Evolutionary conservation across 116 monocot genomes (phyloP).

Genomic region (Iris pallida): DNA sequence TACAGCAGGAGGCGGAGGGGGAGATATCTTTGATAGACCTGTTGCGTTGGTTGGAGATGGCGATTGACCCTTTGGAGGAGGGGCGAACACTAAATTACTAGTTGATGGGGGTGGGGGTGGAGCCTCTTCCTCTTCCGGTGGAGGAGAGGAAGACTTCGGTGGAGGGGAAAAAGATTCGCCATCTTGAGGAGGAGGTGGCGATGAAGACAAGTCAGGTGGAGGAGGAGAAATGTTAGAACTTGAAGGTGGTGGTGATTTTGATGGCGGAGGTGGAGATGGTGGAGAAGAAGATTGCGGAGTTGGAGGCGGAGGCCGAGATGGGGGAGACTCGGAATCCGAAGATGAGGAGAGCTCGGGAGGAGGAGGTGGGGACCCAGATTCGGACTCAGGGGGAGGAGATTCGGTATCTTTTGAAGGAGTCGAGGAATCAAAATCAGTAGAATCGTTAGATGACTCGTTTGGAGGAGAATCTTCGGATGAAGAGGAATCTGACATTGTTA

Average conservation of each 20-base stretch:
- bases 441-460: too few species aligned
- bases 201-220: background rate
- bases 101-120: background rate
- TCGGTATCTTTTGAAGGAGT: too few species aligned
- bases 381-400: background rate
- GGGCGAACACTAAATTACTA: too few species aligned
- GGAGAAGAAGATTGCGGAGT: slow-evolving; percentile 4
- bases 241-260: background rate
- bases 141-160: background rate
- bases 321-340: background rate
- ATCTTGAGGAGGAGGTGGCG: slow-evolving; percentile 1
- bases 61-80: too few species aligned
- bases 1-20: background rate
- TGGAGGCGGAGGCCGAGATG: background rate
- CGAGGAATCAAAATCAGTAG: too few species aligned
- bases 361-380: slow-evolving; percentile 1
- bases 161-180: background rate
- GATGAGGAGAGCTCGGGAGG: background rate
- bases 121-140: background rate
- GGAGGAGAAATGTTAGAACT: background rate
- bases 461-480: too few species aligned
- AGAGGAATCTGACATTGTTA: too few species aligned
- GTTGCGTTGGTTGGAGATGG: too few species aligned
- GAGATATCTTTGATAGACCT: background rate
- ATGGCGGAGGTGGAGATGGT: slow-evolving; percentile 1